A percentile compares a stretch with the other conserved stretches of the same genome.
Evolutionary conservation across 805 yeast genomes (phyloP).

Genomic region (Zygotorulaspora florentina): DNA sequence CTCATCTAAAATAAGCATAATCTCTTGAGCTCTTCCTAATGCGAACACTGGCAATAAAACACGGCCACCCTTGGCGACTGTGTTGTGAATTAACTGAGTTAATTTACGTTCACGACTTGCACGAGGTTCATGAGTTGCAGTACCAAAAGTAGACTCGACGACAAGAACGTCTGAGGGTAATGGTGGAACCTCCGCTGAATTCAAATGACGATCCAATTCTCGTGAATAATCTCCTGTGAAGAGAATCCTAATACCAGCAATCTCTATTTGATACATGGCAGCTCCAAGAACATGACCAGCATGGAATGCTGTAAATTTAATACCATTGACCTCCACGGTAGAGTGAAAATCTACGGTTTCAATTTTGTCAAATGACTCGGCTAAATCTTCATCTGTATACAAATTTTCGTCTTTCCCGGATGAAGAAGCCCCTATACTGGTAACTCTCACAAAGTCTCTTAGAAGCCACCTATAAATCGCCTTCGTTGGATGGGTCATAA

Average conservation of each 20-base stretch:
- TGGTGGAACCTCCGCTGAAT: slow-evolving; percentile 92
- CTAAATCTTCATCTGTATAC: slow-evolving; percentile 87
- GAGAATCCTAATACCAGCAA: slow-evolving; percentile 82
- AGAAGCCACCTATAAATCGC: slow-evolving; percentile 95
- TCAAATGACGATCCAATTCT: slow-evolving; percentile 92
- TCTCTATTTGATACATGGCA: slow-evolving; percentile 93
- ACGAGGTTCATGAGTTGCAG: slow-evolving; percentile 93
- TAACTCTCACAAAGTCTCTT: slow-evolving; percentile 90
- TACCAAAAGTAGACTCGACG: slow-evolving; percentile 95
- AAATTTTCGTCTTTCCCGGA: slow-evolving; percentile 45
- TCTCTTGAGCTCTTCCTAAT: slow-evolving; percentile 93
- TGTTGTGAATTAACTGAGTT: slow-evolving; percentile 77
- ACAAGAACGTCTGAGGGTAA: slow-evolving; percentile 81
- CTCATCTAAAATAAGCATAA: slow-evolving; percentile 84
- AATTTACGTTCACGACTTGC: slow-evolving; percentile 77
- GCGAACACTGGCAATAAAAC: slow-evolving; percentile 94
- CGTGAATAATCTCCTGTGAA: slow-evolving; percentile 98
- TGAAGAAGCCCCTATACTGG: slow-evolving; percentile 48
- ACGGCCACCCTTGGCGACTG: slow-evolving; percentile 83
- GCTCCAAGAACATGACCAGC: slow-evolving; percentile 99
- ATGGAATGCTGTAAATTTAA: slow-evolving; percentile 94
- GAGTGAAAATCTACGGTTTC: slow-evolving; percentile 96
- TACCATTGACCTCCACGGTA: slow-evolving; percentile 90
- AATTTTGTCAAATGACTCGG: slow-evolving; percentile 79
- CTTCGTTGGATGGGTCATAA: slow-evolving; percentile 99